Conservation (phyloP, 2,329 filamentous ascomycete species). For the Dactylellina sp. region DNA sequence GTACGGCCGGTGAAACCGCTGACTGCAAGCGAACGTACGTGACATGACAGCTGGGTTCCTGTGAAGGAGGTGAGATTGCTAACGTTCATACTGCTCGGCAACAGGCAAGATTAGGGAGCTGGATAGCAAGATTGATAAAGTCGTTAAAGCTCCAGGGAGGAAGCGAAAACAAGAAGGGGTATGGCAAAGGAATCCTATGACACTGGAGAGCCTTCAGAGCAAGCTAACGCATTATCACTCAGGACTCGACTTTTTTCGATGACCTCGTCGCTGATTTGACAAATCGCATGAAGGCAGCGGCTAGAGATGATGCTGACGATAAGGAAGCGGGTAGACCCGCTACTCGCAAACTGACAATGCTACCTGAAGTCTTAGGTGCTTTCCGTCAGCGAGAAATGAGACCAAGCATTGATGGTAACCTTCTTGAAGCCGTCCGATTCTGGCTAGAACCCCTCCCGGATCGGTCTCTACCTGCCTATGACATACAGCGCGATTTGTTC, state of each 20-base stretch:
- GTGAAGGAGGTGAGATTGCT: background rate
- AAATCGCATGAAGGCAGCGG: conserved; percentile 88
- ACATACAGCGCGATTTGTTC: conserved; percentile 96
- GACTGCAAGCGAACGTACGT: conserved; percentile 37
- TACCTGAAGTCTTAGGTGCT: conserved; percentile 87
- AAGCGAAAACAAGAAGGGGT: conserved; percentile 90
- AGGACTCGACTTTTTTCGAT: conserved; percentile 75
- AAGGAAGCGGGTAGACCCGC: conserved; percentile 84
- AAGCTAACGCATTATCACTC: conserved; percentile 48
- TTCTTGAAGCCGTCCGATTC: conserved; percentile 93
- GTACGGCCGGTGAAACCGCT: conserved; percentile 16
- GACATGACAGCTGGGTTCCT: background rate
- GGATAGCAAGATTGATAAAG: conserved; percentile 86
- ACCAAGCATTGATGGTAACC: conserved; percentile 82
- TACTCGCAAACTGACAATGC: conserved; percentile 90
- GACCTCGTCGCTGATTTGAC: conserved; percentile 89
- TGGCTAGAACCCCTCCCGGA: conserved; percentile 96
- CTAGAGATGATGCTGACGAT: conserved; percentile 84
- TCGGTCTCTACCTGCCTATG: conserved; percentile 86
- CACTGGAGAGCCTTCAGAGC: background rate
- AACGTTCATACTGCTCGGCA: background rate
- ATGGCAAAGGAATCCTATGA: conserved; percentile 63
- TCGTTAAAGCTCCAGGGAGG: conserved; percentile 79
- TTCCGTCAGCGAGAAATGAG: conserved; percentile 93
- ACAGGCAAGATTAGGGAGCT: conserved; percentile 80